phyloP scores from a whole-genome alignment of 805 yeast genomes.

The Cyberlindnera mycetangii region DNA sequence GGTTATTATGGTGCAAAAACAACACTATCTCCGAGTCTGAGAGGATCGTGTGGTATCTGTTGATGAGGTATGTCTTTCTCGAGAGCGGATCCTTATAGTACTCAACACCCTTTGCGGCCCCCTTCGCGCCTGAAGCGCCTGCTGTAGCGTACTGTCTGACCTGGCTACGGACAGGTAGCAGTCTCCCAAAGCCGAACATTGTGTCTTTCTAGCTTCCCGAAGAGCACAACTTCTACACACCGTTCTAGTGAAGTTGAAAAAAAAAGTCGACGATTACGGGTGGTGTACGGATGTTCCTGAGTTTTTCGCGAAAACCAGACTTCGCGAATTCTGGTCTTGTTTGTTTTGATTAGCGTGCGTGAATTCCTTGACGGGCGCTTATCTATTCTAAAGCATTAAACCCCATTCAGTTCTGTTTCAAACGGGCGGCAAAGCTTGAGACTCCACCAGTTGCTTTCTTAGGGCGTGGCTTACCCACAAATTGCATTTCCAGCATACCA shows the following conservation, averaged over 20 bases:
- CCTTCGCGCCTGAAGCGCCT: neutral
- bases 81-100: conserved; percentile 57
- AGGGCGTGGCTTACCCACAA: neutral
- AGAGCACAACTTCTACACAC: neutral
- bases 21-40: conserved; percentile 67
- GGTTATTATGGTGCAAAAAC: conserved; percentile 82
- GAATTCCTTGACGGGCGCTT: neutral
- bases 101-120: conserved; percentile 31
- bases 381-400: neutral
- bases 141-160: conserved; percentile 21
- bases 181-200: conserved; percentile 11
- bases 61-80: conserved; percentile 84
- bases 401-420: neutral
- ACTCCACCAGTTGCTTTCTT: neutral
- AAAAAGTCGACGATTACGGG: conserved; percentile 1
- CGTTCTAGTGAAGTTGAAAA: neutral
- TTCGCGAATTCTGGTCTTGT: neutral
- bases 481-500: neutral
- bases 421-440: neutral
- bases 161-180: conserved; percentile 3
- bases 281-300: neutral
- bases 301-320: conserved; percentile 1
- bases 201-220: neutral
- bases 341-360: neutral
- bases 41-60: conserved; percentile 70